Percentiles rank a stretch among this genome's conserved stretches.
Evolutionary conservation across 108 stramenopile species (phyloP).

Genomic region (Epithemia pelagica): DNA sequence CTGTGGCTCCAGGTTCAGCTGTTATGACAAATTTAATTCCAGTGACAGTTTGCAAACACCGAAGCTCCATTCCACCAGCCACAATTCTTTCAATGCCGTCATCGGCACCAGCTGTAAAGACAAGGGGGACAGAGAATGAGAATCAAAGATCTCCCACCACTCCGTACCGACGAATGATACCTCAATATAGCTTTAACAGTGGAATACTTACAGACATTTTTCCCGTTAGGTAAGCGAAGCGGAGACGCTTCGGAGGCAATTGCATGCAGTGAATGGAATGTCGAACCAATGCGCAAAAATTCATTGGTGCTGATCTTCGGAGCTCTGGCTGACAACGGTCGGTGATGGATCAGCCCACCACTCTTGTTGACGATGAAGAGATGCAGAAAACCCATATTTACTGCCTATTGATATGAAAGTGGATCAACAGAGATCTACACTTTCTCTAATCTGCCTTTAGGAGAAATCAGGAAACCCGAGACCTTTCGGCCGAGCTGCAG

Average conservation of each 20-base stretch:
- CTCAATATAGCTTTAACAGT: no score
- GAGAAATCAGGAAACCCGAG: no score
- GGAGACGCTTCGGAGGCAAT: constrained; percentile 82
- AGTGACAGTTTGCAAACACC: constrained; percentile 74
- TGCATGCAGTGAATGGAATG: constrained; percentile 80
- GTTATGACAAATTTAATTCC: constrained; percentile 88
- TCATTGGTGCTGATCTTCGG: constrained; percentile 81
- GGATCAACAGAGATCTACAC: no score
- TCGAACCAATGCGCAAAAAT: constrained; percentile 84
- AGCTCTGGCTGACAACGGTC: constrained; percentile 56
- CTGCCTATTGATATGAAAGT: no score
- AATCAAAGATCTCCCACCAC: no score
- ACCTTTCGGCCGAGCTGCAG: no score
- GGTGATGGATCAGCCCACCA: constrained; percentile 82
- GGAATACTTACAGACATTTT: constrained; percentile 62
- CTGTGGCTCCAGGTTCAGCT: constrained; percentile 55
- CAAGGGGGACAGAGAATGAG: not conserved
- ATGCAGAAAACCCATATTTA: constrained; percentile 70
- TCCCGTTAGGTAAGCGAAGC: constrained; percentile 48
- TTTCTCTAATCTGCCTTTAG: no score
- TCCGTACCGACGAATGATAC: no score
- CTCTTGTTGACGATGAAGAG: constrained; percentile 86
- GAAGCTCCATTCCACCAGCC: constrained; percentile 56
- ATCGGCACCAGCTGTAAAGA: constrained; percentile 49
- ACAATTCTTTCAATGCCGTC: constrained; percentile 85